Base-by-base conservation (phyloP, 495 filamentous ascomycete genomes). In the Daldinia caldariorum region DNA sequence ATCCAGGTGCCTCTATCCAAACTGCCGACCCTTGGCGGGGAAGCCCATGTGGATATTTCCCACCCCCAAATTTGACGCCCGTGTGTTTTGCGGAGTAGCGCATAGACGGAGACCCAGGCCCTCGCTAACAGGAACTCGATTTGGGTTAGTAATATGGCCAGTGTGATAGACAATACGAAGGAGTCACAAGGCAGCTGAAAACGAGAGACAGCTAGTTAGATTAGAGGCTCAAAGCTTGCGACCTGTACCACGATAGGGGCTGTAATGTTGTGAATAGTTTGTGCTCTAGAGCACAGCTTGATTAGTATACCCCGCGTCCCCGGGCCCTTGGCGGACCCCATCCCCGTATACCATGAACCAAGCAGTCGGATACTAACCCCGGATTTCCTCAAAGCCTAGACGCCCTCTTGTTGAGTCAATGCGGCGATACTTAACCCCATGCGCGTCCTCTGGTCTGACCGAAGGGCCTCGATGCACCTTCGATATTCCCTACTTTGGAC, bases 1-100 rank as follows among this genome's bases (percentile, higher is more conserved):
- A 20, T 54, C 51, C 9, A 62, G 18, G 31, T 54, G 34, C 29
- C 59, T 67, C 54, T 49, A 59, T 65, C 22, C 59, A 66, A 71
- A 71, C 63, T 71, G 69, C 69, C 69, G 69, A 67, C n/a, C n/a
- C 60, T 66, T 67, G 69, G 69, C 69, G 69, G 63, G 69, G 69
- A 67, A 16, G 10, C 32, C 59, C 22, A 64, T 60, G 69, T 71
- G 63, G 69, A 61, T 67, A 66, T 67, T 59, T 32, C 62, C 63
- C 59, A 58, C 34, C 63, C 59, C 63, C 34, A 41, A 67, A 58
- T 51, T 51, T 20, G 56, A 61, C 32, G 56, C 32, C 63, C 53
- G 59, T 63, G 37, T 62, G 47, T 12, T 66, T 29, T 67, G 69
- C 63, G 69, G 69, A 71, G 67, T 61, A 66, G 58, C 34, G 9